Base-by-base conservation (phyloP, 306 rosid species). In the Glycine tomentella region DNA sequence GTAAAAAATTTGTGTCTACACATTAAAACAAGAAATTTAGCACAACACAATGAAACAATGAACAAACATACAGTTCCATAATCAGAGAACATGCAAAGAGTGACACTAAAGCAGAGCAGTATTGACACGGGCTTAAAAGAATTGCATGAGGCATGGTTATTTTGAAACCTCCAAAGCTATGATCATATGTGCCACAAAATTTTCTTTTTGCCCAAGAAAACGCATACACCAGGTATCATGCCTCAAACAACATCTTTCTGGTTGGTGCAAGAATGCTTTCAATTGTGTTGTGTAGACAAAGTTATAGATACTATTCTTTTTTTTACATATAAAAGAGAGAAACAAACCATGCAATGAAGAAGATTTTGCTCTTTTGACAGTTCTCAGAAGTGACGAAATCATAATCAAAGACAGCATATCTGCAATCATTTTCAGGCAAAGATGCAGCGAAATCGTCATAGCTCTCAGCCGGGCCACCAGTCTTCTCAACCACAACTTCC, bases 311-410 rank as follows among this genome's bases (percentile, higher is more conserved):
- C 2, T 2, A 20, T 17, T 34, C 38, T 13, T 65, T n/a, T 11
- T 14, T 25, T 25, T 25, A 55, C 7, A 9, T 55, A 9, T 17
- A 69, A 31, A 70, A 34, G 11, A 53, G 77, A 40, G 31, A 76
- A 82, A 81, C 90, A 80, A 55, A 95, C 98, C 99, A 95, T 8
- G 99, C 90, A 77, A 95, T 91, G 93, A 95, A 95, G 90, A 95
- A 95, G 79, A 95, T 95, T 91, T 95, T 93, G 87, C 97, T 95
- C 92, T 95, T 95, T 81, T 88, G 99, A 73, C 99, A 95, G 81
- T 95, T 95, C 74, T 95, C 99, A 46, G 94, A 76, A 69, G 99
- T 95, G 36, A 91, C 97, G n/a, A 88, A 95, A 88, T 95, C 99
- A 66, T 77, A 95, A 83, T 95, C 98, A 84, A 90, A 95, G 0